Evolutionary conservation across 352 stramenopile genomes (phyloP).

Genomic region (Phytophthora melonis): DNA sequence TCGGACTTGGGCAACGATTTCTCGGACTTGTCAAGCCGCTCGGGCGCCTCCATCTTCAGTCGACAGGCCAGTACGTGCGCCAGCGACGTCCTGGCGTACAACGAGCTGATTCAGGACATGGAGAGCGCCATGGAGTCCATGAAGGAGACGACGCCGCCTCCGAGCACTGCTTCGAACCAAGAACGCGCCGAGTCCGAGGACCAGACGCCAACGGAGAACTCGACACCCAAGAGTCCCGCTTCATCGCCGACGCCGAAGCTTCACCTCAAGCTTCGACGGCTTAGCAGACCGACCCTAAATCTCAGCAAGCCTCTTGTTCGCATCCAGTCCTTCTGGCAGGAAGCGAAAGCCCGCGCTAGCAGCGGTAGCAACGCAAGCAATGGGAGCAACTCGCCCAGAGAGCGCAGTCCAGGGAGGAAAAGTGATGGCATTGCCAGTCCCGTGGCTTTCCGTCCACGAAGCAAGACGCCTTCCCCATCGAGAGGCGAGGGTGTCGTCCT

Average conservation of each 20-base stretch:
- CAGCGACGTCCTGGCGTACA: constrained; percentile 70
- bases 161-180: constrained; percentile 30
- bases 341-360: constrained; percentile 31
- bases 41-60: constrained; percentile 50
- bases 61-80: constrained; percentile 60
- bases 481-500: constrained; percentile 49
- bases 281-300: constrained; percentile 23
- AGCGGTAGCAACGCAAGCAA: constrained; percentile 32
- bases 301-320: constrained; percentile 37
- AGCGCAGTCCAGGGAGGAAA: constrained; percentile 14
- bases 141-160: constrained; percentile 21
- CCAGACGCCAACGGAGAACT: constrained; percentile 12
- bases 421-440: constrained; percentile 29
- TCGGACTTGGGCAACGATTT: constrained; percentile 40
- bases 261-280: constrained; percentile 33
- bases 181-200: constrained; percentile 17
- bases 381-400: constrained; percentile 27
- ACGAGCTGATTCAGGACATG: constrained; percentile 74
- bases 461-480: constrained; percentile 20
- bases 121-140: constrained; percentile 45
- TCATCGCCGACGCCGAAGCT: constrained; percentile 31
- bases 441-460: constrained; percentile 16
- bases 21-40: constrained; percentile 37
- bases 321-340: constrained; percentile 38
- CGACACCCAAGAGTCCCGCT: constrained; percentile 10